These are phyloP conservation scores for Acacia crassicarpa DNA, from an alignment of 306 rosid genomes.

Conservation along the genomic window DNA sequence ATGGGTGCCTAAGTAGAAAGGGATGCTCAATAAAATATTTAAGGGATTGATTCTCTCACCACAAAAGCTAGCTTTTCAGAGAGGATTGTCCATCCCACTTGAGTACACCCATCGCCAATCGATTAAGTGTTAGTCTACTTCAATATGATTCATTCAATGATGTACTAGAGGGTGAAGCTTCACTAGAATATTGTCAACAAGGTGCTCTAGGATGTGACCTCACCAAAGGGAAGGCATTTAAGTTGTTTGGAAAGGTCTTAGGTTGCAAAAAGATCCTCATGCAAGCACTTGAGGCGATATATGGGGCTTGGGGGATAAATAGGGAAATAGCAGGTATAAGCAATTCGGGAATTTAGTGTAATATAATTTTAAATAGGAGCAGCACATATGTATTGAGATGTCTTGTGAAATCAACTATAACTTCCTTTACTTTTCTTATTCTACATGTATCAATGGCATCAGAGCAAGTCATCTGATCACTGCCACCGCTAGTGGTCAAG, in stretches of 20 bases:
- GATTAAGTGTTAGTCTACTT: neutral
- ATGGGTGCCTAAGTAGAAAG: neutral
- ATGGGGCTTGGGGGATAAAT: too few species aligned
- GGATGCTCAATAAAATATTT: neutral
- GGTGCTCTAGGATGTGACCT: neutral
- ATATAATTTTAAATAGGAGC: too few species aligned
- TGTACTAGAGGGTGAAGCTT: neutral
- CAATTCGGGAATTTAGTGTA: too few species aligned
- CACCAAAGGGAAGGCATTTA: neutral
- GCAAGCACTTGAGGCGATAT: too few species aligned
- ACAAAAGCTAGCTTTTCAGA: neutral
- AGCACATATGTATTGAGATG: too few species aligned
- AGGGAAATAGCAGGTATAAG: too few species aligned
- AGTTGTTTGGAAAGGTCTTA: too few species aligned
- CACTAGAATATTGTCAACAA: neutral
- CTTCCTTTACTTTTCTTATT: too few species aligned
- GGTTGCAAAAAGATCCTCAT: too few species aligned
- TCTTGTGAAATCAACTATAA: too few species aligned
- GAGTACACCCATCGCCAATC: neutral
- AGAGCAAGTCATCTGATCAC: too few species aligned
- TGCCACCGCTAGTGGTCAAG: neutral
- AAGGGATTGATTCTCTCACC: neutral
- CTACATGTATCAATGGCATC: too few species aligned
- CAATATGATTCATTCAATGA: neutral
- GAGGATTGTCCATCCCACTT: neutral